phyloP scores from a whole-genome alignment of 2,329 filamentous ascomycete species.

The Berkeleyomyces basicola region DNA sequence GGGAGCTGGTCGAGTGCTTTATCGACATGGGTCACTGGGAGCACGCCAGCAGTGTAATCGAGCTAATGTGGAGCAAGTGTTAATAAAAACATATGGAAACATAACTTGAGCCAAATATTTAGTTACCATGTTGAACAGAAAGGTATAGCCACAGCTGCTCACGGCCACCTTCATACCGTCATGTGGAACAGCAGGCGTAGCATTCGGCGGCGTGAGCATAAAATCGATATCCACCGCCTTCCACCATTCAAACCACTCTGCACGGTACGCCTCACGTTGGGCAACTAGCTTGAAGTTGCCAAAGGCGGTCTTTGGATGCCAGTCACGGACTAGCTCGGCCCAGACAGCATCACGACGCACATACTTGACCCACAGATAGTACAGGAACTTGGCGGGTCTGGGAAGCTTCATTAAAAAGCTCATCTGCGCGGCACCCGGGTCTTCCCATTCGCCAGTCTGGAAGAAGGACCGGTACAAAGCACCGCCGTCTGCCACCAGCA shows the following conservation, averaged over 20 bases:
- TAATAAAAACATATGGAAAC: neutral
- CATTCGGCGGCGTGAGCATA: constrained; percentile 70
- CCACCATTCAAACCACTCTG: constrained; percentile 76
- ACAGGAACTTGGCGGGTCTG: constrained; percentile 60
- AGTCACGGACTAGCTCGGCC: constrained; percentile 59
- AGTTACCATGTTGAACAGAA: constrained; percentile 68
- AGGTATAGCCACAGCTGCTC: constrained; percentile 81
- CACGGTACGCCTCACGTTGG: constrained; percentile 61
- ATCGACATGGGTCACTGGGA: constrained; percentile 79
- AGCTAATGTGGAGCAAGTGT: constrained; percentile 32
- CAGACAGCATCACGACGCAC: constrained; percentile 58
- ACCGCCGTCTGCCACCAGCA: constrained; percentile 75
- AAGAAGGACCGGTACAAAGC: constrained; percentile 64
- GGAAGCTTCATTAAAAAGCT: constrained; percentile 57
- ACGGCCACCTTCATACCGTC: constrained; percentile 73
- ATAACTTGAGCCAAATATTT: neutral
- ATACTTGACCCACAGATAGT: constrained; percentile 82
- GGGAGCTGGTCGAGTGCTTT: constrained; percentile 49
- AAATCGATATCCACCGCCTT: constrained; percentile 56
- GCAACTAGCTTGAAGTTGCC: constrained; percentile 73
- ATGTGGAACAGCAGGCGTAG: constrained; percentile 76
- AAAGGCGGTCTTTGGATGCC: constrained; percentile 54
- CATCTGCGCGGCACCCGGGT: constrained; percentile 62
- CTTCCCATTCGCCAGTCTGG: constrained; percentile 60
- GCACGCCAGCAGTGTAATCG: constrained; percentile 68